Base-by-base conservation (phyloP, 768 basidiomycete genomes). In the Suillus discolor region DNA sequence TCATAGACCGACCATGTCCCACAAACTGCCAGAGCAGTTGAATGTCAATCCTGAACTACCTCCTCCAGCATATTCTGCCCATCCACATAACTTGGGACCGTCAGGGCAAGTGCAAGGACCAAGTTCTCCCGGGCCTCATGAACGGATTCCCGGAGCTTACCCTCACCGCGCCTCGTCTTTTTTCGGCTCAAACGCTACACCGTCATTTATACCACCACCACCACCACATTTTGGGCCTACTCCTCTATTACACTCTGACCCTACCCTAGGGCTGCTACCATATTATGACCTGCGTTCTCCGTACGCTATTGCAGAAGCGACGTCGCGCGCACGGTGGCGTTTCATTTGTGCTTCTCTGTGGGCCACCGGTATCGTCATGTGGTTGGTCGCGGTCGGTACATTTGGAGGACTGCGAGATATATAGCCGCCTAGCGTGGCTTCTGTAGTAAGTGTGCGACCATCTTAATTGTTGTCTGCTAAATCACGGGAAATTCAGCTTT, bases 201-300 rank as follows among this genome's bases (percentile, higher is more conserved):
- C 69, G 2, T 73, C 66, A 20, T 70, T 71, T 61, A 57, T 65
- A 42, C 62, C 69, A 20, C 70, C 73, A 18, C 64, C 68, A 20
- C 42, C 73, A 18, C 64, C 68, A 20, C 42, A 54, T 41, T 74
- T 74, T 60, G 82, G 82, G 16, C 82, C 83, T 1, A 83, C 82
- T 31, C 81, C 82, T 34, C 74, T 83, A 20, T 63, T 72, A 42
- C 75, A 79, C 62, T 75, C 76, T 49, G 72, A 78, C 64, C 69
- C 76, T 62, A 70, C 75, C n/a, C 69, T 81, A 54, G 75, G 73
- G 31, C 54, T 78, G 15, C 54, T 79, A 55, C 77, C 77, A 44
- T 84, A 72, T 79, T 80, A 84, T 70, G 84, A 84, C 69, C 82
- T 79, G 11, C 76, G 71, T 44, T 81, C 81, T 31, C 71, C 75